Evolutionary conservation across 2,329 filamentous ascomycete species (phyloP), one percentile per base, ranked within the genome.

Genomic region (Trichoderma koningiopsis): DNA sequence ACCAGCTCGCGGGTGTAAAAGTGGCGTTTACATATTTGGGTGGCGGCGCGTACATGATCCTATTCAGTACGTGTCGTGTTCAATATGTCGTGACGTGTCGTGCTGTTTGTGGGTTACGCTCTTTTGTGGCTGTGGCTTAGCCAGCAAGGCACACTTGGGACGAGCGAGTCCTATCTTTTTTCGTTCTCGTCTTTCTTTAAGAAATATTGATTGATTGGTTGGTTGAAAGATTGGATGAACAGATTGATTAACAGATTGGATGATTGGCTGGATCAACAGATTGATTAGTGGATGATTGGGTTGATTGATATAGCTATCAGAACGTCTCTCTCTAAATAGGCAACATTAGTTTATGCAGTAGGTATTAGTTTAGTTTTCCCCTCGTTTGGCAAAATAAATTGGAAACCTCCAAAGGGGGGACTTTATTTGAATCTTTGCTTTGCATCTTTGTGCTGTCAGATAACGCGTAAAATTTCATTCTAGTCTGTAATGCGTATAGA

Each of bases 391-490:
- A 64, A 43, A 43, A n/a, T 1, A 33, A 14, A 61, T 33, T 61
- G 53, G 31, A 67, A 43, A 35, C 49, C 16, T 40, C 53, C 40
- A 19, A 13, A 7, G n/a, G n/a, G n/a, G 40, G 19, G 16, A 3
- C 4, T 7, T 43, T 40, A 19, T n/a, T 43, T 33, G 31, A 49
- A 35, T 35, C 33, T 35, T 35, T 13, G 33, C 11, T 35, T 13
- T 35, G 33, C 33, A 35, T 35, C 33, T 35, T 35, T 52, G 19
- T 29, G n/a, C 27, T 49, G 64, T 67, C 55, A 58, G 55, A 35
- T 59, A 67, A 52, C 63, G 40, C 64, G 53, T 56, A 67, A 19
- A 43, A 58, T 67, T 58, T 66, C 62, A 66, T 66, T 66, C 62
- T 66, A 66, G 62, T 55, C 14, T 66, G 52, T 47, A 19, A 43